Conservation (phyloP, 2,329 filamentous ascomycete species). For the Emericellopsis atlantica region DNA sequence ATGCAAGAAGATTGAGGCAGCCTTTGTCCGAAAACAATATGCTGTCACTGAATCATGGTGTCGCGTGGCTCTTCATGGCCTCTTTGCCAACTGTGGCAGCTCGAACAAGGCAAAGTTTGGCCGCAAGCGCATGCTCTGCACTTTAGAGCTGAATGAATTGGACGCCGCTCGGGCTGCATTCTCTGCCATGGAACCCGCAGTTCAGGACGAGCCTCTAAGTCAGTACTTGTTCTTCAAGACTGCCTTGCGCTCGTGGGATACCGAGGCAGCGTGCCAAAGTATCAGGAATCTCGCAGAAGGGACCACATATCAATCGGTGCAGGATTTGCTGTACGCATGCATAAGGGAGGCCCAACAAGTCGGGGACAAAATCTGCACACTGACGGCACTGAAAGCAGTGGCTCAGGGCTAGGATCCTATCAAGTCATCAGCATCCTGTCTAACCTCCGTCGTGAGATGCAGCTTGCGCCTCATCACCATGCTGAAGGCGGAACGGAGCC, state of each 20-base stretch:
- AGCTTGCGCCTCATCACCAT: constrained; percentile 36
- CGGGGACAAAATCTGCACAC: constrained; percentile 46
- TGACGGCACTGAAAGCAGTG: constrained; percentile 21
- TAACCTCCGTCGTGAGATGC: constrained; percentile 30
- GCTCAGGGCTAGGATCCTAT: constrained; percentile 12
- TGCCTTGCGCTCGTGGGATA: constrained; percentile 46
- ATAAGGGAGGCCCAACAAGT: constrained; percentile 60
- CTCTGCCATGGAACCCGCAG: constrained; percentile 42
- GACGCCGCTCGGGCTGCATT: constrained; percentile 25
- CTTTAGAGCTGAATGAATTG: constrained; percentile 32
- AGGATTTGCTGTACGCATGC: constrained; percentile 65
- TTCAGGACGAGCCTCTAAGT: constrained; percentile 50
- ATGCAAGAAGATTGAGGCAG: constrained; percentile 65
- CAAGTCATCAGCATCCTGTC: constrained; percentile 10
- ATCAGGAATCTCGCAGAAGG: constrained; percentile 46
- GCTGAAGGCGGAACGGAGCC: constrained; percentile 7
- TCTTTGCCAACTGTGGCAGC: constrained; percentile 55
- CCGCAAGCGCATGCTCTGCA: constrained; percentile 64
- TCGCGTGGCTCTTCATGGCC: constrained; percentile 47
- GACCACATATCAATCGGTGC: constrained; percentile 29
- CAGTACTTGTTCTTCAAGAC: constrained; percentile 66
- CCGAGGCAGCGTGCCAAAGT: constrained; percentile 47
- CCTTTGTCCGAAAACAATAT: constrained; percentile 38
- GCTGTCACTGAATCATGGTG: constrained; percentile 58
- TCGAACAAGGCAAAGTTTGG: constrained; percentile 53